phyloP scores from a whole-genome alignment of 179 eudicot species.

The Corrigiola litoralis region DNA sequence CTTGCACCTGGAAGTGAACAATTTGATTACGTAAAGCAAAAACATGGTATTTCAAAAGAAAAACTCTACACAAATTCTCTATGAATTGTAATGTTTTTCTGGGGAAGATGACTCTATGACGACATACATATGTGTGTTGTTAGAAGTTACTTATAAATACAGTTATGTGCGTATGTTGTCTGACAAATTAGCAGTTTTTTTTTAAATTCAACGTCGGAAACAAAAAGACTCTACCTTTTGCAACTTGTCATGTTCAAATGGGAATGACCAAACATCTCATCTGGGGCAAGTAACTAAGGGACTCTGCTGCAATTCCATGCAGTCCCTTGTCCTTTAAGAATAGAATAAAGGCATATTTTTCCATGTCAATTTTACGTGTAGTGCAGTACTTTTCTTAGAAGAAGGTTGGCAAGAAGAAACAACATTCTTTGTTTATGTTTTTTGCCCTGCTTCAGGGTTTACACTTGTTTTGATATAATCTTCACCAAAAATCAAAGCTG shows the following conservation, averaged over 20 bases:
- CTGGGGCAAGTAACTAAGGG: conserved; percentile 29
- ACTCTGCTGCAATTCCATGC: neutral
- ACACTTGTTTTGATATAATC: conserved; percentile 5
- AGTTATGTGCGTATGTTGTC: no score
- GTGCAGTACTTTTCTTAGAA: conserved; percentile 19
- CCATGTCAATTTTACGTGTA: conserved; percentile 20
- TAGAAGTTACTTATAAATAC: no score
- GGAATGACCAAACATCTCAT: conserved; percentile 11
- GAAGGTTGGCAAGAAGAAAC: conserved; percentile 16
- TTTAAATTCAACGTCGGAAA: neutral
- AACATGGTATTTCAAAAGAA: no score
- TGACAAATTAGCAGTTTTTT: no score
- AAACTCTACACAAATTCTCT: no score
- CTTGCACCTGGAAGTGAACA: no score
- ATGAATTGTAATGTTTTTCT: no score
- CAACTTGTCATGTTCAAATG: neutral
- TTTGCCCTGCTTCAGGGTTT: neutral
- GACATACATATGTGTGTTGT: no score
- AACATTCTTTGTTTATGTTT: conserved; percentile 10
- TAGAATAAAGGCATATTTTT: conserved; percentile 19
- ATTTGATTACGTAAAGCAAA: no score
- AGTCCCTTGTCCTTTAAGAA: conserved; percentile 16
- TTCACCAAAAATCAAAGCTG: conserved; percentile 13
- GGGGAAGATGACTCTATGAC: no score
- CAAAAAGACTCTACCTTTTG: neutral